A percentile compares a stretch with the other conserved stretches of the same genome.
Evolutionary conservation across 106 monocot species (phyloP).

Genomic region (Dendrobium catenatum): DNA sequence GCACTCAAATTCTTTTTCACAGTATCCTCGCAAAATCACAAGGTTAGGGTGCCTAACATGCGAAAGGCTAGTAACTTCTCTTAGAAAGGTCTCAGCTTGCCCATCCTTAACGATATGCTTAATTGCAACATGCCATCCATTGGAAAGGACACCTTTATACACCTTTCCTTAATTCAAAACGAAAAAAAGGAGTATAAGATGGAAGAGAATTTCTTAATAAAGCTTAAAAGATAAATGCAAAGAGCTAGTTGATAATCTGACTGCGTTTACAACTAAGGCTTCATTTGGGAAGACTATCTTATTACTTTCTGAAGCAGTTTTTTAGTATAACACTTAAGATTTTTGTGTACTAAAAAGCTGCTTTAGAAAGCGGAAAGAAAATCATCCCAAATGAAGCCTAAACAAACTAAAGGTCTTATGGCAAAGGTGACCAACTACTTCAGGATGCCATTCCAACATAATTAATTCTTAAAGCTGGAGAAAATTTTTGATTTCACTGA

Average conservation of each 20-base stretch:
- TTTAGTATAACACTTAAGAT: too few species aligned
- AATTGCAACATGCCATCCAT: constrained; percentile 44
- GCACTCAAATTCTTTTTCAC: constrained; percentile 33
- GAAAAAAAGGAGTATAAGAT: neutral
- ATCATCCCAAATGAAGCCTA: neutral
- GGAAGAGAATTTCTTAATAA: neutral
- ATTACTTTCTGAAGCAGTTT: too few species aligned
- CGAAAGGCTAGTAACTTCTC: constrained; percentile 47
- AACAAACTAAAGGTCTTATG: neutral
- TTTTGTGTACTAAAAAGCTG: too few species aligned
- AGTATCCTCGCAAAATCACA: constrained; percentile 39
- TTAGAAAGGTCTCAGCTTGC: constrained; percentile 47
- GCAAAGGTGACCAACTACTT: too few species aligned
- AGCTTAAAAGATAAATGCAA: neutral
- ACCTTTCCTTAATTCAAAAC: constrained; percentile 41
- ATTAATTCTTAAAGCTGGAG: too few species aligned
- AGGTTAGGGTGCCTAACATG: constrained; percentile 59
- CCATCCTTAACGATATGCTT: constrained; percentile 57
- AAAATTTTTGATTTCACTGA: too few species aligned
- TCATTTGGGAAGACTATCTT: too few species aligned
- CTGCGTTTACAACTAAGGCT: neutral
- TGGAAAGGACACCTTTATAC: constrained; percentile 52
- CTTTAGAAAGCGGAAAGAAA: too few species aligned
- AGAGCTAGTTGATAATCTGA: neutral
- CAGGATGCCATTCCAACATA: too few species aligned